Evolutionary conservation across 2,329 filamentous ascomycete genomes (phyloP), one percentile per base, ranked within the genome.

Genomic region (Plectosphaerella cucumerina): DNA sequence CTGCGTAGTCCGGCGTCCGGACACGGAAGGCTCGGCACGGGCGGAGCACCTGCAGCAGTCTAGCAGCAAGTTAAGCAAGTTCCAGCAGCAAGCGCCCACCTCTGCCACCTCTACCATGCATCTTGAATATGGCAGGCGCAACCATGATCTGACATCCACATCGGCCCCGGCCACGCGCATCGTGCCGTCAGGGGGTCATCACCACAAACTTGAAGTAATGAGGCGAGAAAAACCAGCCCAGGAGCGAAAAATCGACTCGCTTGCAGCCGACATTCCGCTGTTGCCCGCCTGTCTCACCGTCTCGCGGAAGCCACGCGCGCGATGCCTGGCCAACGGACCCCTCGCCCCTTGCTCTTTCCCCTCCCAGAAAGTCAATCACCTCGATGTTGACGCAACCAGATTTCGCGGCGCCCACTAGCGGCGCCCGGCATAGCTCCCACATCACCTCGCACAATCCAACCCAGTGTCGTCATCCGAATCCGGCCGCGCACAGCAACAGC

Each of bases 381-480:
- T 14, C 5, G 12, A 11, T 5, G 14, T 31, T 47, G 34, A 47
- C 45, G 45, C 45, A 47, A 47, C 45, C 45, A 47, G 34, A 42
- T 20, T 42, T 18, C n/a, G 11, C 34, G 20, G 45, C 45, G 34
- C 17, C n/a, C 6, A 17, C 9, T 37, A 37, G 26, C 17, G 20
- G 20, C 9, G 9, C 11, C n/a, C 45, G 14, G 20, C 34, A 20
- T 37, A 20, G 31, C 14, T 14, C 23, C 14, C 9, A 31, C 26
- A n/a, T n/a, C n/a, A 31, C 26, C 26, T 31, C 8, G 26, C 26
- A 31, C 26, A 11, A 26, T 11, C 4, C 33, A 8, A 11, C 14
- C 17, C 9, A 4, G 21, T 47, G 45, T 47, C 45, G 45, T 47
- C 45, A 47, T 47, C 45, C 45, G 17, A 22, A 47, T 47, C 5